Evolutionary conservation across 176 grass and related monocot genomes (phyloP).

Genomic region (Melocanna baccifera): DNA sequence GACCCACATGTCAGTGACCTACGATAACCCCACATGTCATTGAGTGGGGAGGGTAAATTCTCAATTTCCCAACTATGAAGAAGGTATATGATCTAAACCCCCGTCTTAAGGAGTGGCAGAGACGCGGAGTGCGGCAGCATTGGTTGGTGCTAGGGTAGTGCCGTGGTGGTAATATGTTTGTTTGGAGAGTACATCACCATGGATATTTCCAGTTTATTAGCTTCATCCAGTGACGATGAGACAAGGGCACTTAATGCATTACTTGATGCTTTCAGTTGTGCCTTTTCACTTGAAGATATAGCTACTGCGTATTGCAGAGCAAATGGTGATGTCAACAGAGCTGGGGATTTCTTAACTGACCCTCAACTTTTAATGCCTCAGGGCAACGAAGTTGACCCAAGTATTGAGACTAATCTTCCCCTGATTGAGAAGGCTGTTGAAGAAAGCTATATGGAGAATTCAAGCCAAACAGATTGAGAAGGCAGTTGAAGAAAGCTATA

Average conservation of each 20-base stretch:
- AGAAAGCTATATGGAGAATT: constrained; percentile 19
- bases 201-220: constrained; percentile 31
- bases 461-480: constrained; percentile 32
- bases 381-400: constrained; percentile 38
- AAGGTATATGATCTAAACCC: no score
- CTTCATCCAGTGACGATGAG: constrained; percentile 55
- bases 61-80: no score
- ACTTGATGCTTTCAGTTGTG: constrained; percentile 65
- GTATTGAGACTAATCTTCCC: background rate
- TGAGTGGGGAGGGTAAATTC: no score
- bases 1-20: no score
- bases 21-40: no score
- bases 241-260: constrained; percentile 56
- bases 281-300: constrained; percentile 81
- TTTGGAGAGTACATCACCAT: constrained; percentile 1
- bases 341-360: constrained; percentile 63
- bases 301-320: constrained; percentile 72
- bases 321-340: constrained; percentile 59
- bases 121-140: background rate
- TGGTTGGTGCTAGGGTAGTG: background rate
- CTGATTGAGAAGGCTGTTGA: constrained; percentile 25
- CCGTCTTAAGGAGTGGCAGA: no score
- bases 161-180: background rate
- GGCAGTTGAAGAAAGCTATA: constrained; percentile 23
- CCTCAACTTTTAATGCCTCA: constrained; percentile 46